These are phyloP conservation scores for Stygiomarasmius scandens DNA, from an alignment of 1,284 basidiomycete species.

Conservation along the genomic window DNA sequence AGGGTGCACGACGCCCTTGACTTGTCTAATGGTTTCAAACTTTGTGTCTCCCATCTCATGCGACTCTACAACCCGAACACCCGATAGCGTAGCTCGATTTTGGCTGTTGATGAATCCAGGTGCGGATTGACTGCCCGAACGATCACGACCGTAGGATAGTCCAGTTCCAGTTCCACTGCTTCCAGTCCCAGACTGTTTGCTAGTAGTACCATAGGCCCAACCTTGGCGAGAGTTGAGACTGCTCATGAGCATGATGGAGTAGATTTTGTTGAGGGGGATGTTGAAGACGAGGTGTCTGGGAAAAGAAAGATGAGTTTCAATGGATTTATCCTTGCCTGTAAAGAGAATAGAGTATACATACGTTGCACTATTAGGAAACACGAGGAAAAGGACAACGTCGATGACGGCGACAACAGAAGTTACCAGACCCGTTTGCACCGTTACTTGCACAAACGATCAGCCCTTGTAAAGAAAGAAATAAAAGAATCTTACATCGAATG, in stretches of 20 bases:
- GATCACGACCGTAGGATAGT: too few relatives aligned
- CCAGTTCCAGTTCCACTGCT: too few relatives aligned
- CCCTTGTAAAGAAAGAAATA: not conserved
- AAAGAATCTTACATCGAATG: not conserved
- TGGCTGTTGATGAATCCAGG: not conserved
- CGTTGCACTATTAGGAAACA: not conserved
- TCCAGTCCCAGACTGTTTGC: not conserved
- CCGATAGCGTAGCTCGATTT: not conserved
- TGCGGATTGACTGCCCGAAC: too few relatives aligned
- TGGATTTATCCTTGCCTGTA: not conserved
- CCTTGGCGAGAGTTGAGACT: not conserved
- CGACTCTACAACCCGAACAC: not conserved
- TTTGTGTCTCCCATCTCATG: not conserved
- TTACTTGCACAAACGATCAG: too few relatives aligned
- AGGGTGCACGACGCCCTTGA: too few relatives aligned
- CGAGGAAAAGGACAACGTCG: not conserved
- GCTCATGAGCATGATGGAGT: conserved; percentile 5
- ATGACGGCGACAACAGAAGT: not conserved
- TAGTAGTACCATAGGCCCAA: not conserved
- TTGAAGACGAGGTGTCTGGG: not conserved
- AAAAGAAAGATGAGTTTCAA: not conserved
- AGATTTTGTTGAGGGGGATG: not conserved
- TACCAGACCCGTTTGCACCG: not conserved
- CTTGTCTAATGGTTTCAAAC: too few relatives aligned
- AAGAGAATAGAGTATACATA: not conserved